Evolutionary conservation across 208 protist genomes (phyloP).

Genomic region (Leptomonas pyrrhocoris): DNA sequence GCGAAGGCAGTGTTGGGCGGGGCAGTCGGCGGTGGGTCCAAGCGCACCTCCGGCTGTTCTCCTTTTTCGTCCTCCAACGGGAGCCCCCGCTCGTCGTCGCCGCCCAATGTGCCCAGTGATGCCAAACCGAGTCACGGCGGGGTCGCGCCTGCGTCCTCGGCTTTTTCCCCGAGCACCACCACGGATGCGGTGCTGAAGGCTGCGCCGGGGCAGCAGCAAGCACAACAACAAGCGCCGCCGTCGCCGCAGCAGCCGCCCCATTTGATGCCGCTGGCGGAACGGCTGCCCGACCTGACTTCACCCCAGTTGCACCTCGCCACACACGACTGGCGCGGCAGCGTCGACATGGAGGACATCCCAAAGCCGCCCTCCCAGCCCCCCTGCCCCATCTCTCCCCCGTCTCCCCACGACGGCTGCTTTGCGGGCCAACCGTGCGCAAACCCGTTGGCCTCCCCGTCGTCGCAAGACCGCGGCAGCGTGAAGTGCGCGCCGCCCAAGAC

Average conservation of each 20-base stretch:
- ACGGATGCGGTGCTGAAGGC: not conserved
- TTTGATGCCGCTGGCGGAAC: conserved; percentile 10
- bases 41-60: conserved; percentile 2
- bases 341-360: conserved; percentile 13
- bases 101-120: conserved; percentile 5
- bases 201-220: too few species aligned
- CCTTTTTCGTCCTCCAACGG: conserved; percentile 9
- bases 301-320: conserved; percentile 7
- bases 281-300: conserved; percentile 21
- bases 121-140: not conserved
- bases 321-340: conserved; percentile 1
- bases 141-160: not conserved
- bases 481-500: not conserved
- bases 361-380: conserved; percentile 9
- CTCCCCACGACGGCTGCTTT: conserved; percentile 11
- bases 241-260: not conserved
- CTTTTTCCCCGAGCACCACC: not conserved
- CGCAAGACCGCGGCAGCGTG: not conserved
- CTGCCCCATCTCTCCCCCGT: conserved; percentile 5
- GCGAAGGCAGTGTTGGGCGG: not conserved
- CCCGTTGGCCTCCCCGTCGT: conserved; percentile 5
- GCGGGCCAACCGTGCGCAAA: conserved; percentile 7
- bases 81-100: conserved; percentile 10
- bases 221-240: not conserved
- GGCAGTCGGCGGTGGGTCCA: not conserved